These are phyloP conservation scores for Alternaria sp. DNA, from an alignment of 2,329 filamentous ascomycete species.

Conservation along the genomic window DNA sequence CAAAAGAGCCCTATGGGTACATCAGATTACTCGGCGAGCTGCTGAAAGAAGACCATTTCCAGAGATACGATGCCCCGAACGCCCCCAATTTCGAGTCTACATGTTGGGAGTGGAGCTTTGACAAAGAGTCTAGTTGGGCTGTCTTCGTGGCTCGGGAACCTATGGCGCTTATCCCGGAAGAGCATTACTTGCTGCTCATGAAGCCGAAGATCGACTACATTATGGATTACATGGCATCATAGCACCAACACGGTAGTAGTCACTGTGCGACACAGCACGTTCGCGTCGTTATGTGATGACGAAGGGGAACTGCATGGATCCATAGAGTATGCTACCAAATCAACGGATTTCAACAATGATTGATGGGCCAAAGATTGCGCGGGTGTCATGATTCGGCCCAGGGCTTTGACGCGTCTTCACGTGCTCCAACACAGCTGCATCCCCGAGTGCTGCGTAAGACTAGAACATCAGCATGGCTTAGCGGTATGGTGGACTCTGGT, in stretches of 20 bases:
- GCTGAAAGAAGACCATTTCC: conserved; percentile 50
- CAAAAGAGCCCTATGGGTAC: conserved; percentile 9
- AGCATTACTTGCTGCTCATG: conserved; percentile 47
- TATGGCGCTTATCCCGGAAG: conserved; percentile 41
- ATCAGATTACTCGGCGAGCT: conserved; percentile 48
- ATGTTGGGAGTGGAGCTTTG: conserved; percentile 51
- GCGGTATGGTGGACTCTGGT: not conserved
- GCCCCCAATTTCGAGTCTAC: conserved; percentile 38
- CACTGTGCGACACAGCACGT: not conserved
- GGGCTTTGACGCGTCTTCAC: not conserved
- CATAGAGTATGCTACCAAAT: not conserved
- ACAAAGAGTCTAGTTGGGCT: conserved; percentile 31
- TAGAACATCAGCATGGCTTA: not conserved
- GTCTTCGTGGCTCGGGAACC: conserved; percentile 36
- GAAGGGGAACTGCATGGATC: not conserved
- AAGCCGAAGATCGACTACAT: conserved; percentile 46
- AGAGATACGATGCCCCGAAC: conserved; percentile 44
- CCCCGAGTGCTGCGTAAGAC: not conserved
- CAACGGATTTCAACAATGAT: not conserved
- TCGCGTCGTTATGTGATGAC: not conserved
- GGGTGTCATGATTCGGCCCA: not conserved
- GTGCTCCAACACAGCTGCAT: not conserved
- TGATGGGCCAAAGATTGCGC: not conserved
- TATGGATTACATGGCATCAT: conserved; percentile 19
- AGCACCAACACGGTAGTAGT: not conserved